These are phyloP conservation scores for Pleurotus platypus DNA, from an alignment of 768 basidiomycete genomes.

Conservation along the genomic window DNA sequence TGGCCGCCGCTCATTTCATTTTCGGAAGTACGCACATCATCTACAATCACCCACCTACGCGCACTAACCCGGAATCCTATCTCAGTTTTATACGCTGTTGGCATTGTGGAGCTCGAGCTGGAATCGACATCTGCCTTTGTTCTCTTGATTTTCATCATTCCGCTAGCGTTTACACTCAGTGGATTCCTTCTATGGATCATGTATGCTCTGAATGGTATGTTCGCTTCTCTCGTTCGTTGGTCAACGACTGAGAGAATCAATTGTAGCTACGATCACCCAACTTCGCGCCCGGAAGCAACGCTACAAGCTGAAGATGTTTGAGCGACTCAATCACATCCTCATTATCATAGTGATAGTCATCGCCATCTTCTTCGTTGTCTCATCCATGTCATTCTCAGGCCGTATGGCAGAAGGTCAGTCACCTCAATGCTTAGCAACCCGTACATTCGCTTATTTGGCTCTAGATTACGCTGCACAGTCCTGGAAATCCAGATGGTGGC, in stretches of 20 bases:
- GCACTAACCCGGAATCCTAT: too few species aligned
- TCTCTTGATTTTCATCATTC: slow-evolving; percentile 87
- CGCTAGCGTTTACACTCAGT: slow-evolving; percentile 92
- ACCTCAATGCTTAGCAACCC: not conserved
- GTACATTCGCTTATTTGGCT: not conserved
- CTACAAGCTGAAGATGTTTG: slow-evolving; percentile 88
- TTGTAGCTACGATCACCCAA: slow-evolving; percentile 81
- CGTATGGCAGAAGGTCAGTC: slow-evolving; percentile 81
- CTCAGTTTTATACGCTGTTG: slow-evolving; percentile 91
- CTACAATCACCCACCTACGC: too few species aligned
- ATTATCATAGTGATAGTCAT: slow-evolving; percentile 79
- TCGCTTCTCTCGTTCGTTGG: too few species aligned
- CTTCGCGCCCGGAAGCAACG: slow-evolving; percentile 82
- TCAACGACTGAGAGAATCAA: not conserved
- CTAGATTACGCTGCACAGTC: slow-evolving; percentile 88
- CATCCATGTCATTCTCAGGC: slow-evolving; percentile 87
- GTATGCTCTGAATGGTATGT: slow-evolving; percentile 79
- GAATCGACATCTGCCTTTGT: slow-evolving; percentile 86
- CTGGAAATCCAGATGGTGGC: slow-evolving; percentile 92
- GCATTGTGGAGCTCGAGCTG: slow-evolving; percentile 89
- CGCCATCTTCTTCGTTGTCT: slow-evolving; percentile 87
- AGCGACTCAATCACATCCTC: slow-evolving; percentile 79
- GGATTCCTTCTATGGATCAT: slow-evolving; percentile 96
- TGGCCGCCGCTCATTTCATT: slow-evolving; percentile 84
- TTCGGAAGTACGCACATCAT: slow-evolving; percentile 74